Evolutionary conservation across 768 basidiomycete species (phyloP), one percentile per base, ranked within the genome.

Genomic region (Lactifluus rugatus): DNA sequence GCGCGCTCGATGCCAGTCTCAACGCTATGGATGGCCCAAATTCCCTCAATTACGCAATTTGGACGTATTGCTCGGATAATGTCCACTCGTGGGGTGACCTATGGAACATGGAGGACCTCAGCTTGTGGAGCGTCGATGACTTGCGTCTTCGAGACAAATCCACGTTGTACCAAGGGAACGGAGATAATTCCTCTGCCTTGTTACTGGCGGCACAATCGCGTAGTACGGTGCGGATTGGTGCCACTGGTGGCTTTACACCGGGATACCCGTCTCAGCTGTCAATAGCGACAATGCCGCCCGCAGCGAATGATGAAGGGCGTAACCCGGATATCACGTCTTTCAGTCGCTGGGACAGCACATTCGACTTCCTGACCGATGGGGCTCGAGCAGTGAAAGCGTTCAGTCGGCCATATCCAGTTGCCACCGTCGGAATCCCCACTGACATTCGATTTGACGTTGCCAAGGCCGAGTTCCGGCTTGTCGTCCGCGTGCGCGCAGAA

Each of bases 41-140:
- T 63, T 78, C 70, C 36, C 70, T 94, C 58, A 90, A 78, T 64
- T 95, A 82, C 70, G 93, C 92, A 47, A 73, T 91, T 9, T 96
- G 93, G 93, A 88, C 84, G 34, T 96, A 94, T 68, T 86, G 87
- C 58, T 75, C 87, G 0, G 89, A 95, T 64, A 85, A 84, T 66
- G 77, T 76, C 25, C 91, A 97, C 67, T 74, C 81, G 67, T 96
- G 89, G 90, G 93, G 95, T 14, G 95, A 99, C 71, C 85, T 85
- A 1, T 99, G 94, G 95, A 94, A 97, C 69, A 81, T 89, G 72
- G 95, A 99, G 73, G 95, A 98, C 72, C 70, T 98, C 58, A 92
- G 89, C 62, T 61, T 98, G 14, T 97, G 89, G 89, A 86, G 85
- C 64, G 63, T 70, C 3, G 89, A 93, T 63, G 93, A 97, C 68